These are phyloP conservation scores for Ophiosphaerella korrae DNA, from an alignment of 2,329 filamentous ascomycete genomes.

Conservation along the genomic window DNA sequence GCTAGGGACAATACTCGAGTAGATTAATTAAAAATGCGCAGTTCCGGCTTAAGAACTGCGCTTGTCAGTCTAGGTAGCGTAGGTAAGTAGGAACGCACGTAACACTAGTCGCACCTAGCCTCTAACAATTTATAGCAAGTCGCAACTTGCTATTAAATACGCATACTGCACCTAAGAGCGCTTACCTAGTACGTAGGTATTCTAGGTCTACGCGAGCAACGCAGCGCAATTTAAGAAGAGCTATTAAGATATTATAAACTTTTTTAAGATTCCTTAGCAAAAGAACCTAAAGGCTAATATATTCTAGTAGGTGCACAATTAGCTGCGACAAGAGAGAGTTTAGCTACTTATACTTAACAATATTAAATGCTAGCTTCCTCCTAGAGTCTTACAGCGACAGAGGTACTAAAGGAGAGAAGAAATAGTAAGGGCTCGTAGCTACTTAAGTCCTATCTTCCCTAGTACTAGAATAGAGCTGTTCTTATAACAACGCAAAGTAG, in stretches of 20 bases:
- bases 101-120: not conserved
- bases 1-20: too few relatives aligned
- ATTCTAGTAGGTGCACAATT: constrained; percentile 17
- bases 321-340: constrained; percentile 1
- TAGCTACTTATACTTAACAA: constrained; percentile 31
- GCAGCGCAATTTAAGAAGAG: constrained; percentile 16
- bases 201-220: constrained; percentile 7
- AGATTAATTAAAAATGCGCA: too few relatives aligned
- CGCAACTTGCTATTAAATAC: constrained; percentile 14
- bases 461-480: constrained; percentile 11
- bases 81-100: not conserved
- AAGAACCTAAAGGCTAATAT: constrained; percentile 15
- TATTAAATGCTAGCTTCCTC: constrained; percentile 14
- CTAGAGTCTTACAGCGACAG: not conserved
- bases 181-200: constrained; percentile 20
- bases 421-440: not conserved
- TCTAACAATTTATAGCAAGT: constrained; percentile 15
- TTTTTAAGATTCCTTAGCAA: constrained; percentile 12
- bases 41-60: too few relatives aligned
- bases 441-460: constrained; percentile 8
- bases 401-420: not conserved
- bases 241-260: constrained; percentile 17
- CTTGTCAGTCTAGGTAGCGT: not conserved
- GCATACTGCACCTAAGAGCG: constrained; percentile 7
- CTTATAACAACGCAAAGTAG: constrained; percentile 16